Evolutionary conservation across 148 eudicot species (phyloP).

Genomic region (Nepenthes mirabilis): DNA sequence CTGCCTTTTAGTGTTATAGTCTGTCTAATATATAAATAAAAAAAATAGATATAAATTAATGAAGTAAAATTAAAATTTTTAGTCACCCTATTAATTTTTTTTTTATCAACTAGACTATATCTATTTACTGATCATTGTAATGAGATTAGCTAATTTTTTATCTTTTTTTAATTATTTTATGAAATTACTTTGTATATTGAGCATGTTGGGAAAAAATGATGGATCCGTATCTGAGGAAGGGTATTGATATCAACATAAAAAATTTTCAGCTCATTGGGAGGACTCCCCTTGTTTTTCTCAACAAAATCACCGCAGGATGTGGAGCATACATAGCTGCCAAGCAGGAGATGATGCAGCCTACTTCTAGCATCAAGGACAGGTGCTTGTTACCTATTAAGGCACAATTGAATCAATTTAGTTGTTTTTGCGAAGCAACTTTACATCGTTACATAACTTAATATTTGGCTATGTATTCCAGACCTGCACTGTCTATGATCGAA

Average conservation of each 20-base stretch:
- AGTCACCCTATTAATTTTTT: too few species aligned
- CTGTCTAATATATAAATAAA: too few species aligned
- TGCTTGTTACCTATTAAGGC: slow-evolving; percentile 1
- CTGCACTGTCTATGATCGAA: slow-evolving; percentile 74
- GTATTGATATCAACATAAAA: not conserved
- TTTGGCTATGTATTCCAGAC: slow-evolving; percentile 23
- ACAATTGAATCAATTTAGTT: not conserved
- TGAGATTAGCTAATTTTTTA: too few species aligned
- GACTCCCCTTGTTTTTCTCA: slow-evolving; percentile 90
- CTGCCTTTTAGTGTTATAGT: too few species aligned
- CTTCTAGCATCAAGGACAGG: slow-evolving; percentile 96
- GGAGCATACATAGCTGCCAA: slow-evolving; percentile 86
- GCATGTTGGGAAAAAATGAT: too few species aligned
- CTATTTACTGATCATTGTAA: too few species aligned
- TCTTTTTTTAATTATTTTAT: too few species aligned
- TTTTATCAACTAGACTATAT: too few species aligned
- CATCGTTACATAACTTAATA: not conserved
- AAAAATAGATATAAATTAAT: too few species aligned
- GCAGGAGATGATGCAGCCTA: slow-evolving; percentile 97
- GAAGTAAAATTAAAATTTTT: too few species aligned
- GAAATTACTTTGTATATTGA: too few species aligned
- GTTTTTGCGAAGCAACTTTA: not conserved
- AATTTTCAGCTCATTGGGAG: slow-evolving; percentile 61
- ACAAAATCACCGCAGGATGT: slow-evolving; percentile 71
- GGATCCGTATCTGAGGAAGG: not conserved